Evolutionary conservation across 345 rosid genomes (phyloP).

Genomic region (Gossypium mustelinum): DNA sequence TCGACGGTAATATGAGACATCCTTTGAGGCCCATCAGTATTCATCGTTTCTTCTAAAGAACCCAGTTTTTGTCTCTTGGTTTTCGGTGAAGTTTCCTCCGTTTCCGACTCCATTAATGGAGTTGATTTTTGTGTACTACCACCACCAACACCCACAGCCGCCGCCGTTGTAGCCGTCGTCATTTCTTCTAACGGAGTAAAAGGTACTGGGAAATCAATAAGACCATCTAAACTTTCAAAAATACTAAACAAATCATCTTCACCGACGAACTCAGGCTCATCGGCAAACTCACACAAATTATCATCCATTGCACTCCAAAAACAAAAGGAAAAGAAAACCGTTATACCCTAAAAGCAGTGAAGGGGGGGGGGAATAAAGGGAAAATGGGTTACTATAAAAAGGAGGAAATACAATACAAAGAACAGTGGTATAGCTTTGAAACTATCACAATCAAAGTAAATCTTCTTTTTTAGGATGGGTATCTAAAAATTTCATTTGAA

Average conservation of each 20-base stretch:
- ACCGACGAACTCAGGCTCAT: conserved; percentile 44
- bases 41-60: conserved; percentile 28
- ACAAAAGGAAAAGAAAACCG: conserved; percentile 1
- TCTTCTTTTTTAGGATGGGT: neutral
- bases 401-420: conserved; percentile 13
- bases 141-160: neutral
- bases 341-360: no score
- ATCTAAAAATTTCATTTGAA: neutral
- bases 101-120: conserved; percentile 40
- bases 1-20: conserved; percentile 91
- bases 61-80: conserved; percentile 40
- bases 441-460: conserved; percentile 54
- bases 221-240: conserved; percentile 66
- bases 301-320: conserved; percentile 32
- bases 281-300: conserved; percentile 40
- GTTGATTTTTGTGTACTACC: conserved; percentile 31
- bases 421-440: conserved; percentile 38
- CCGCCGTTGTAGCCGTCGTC: neutral
- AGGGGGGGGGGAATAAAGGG: neutral
- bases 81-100: conserved; percentile 41
- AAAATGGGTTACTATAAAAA: neutral
- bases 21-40: conserved; percentile 58
- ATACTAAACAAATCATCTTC: conserved; percentile 77
- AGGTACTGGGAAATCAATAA: conserved; percentile 44
- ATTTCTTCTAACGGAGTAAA: conserved; percentile 34